Conservation (phyloP, 352 stramenopile genomes). For the Phytophthora sp. region DNA sequence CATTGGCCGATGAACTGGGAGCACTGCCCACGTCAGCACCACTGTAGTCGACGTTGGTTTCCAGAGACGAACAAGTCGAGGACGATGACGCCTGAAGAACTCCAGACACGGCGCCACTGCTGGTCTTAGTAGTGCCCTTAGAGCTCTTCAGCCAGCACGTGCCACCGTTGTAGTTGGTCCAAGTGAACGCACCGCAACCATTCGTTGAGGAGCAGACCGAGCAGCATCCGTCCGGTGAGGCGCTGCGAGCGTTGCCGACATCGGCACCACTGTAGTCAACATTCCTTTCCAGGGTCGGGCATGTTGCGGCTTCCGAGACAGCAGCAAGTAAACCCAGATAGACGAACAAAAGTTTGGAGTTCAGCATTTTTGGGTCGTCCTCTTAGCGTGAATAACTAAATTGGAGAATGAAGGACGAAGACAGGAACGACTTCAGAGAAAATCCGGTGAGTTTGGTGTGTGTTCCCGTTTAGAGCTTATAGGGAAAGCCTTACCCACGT, state of each 20-base stretch:
- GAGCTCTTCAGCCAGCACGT: slow-evolving; percentile 18
- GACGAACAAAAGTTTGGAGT: slow-evolving; percentile 5
- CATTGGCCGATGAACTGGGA: slow-evolving; percentile 6
- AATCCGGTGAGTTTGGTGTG: too few relatives aligned
- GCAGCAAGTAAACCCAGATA: slow-evolving; percentile 1
- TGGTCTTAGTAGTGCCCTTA: background rate
- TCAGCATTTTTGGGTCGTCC: slow-evolving; percentile 9
- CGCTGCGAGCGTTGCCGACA: slow-evolving; percentile 4
- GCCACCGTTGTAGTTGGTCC: slow-evolving; percentile 18
- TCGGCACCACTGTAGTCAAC: slow-evolving; percentile 17
- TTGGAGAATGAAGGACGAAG: slow-evolving; percentile 27
- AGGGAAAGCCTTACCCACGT: too few relatives aligned
- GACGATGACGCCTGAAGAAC: background rate
- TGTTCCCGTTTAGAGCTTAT: too few relatives aligned
- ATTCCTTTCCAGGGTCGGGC: slow-evolving; percentile 15
- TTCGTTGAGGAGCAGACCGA: slow-evolving; percentile 9
- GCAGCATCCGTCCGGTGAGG: slow-evolving; percentile 10
- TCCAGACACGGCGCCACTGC: slow-evolving; percentile 8
- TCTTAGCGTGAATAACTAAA: background rate
- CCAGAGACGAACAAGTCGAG: background rate
- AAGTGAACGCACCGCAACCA: slow-evolving; percentile 15
- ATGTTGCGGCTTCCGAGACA: slow-evolving; percentile 12
- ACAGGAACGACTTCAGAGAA: too few relatives aligned
- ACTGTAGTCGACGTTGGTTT: slow-evolving; percentile 2
- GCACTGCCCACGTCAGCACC: background rate